A percentile compares a stretch with the other conserved stretches of the same genome.
These are phyloP conservation scores for Calamus simplicifolius DNA, from an alignment of 176 grass and related monocot genomes.

Conservation along the genomic window DNA sequence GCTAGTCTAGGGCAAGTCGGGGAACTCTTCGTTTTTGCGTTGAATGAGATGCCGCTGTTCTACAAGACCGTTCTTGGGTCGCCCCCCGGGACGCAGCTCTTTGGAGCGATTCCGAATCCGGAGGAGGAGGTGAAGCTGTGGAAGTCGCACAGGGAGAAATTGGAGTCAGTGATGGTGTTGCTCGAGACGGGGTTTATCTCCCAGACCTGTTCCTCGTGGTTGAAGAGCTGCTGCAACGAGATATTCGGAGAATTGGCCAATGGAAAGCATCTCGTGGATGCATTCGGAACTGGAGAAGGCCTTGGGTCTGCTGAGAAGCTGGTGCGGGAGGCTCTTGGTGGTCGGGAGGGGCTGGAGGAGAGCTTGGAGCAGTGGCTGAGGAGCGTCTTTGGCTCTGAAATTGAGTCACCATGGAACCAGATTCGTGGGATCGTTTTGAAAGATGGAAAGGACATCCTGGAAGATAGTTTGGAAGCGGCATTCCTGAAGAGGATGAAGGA, in stretches of 20 bases:
- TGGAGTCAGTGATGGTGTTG: slow-evolving; percentile 75
- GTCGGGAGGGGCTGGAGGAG: slow-evolving; percentile 54
- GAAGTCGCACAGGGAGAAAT: slow-evolving; percentile 76
- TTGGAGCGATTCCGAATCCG: slow-evolving; percentile 85
- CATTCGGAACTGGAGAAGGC: slow-evolving; percentile 53
- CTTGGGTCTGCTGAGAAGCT: slow-evolving; percentile 62
- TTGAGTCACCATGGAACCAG: slow-evolving; percentile 92
- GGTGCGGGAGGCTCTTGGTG: slow-evolving; percentile 56
- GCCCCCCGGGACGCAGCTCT: slow-evolving; percentile 70
- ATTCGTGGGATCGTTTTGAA: slow-evolving; percentile 80
- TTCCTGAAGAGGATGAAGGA: slow-evolving; percentile 75
- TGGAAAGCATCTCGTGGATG: slow-evolving; percentile 47
- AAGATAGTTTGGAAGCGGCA: slow-evolving; percentile 74
- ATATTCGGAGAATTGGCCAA: slow-evolving; percentile 55
- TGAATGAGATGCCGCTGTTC: slow-evolving; percentile 80
- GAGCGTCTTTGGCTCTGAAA: slow-evolving; percentile 81
- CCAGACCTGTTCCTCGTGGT: slow-evolving; percentile 55
- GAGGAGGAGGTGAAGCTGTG: slow-evolving; percentile 69
- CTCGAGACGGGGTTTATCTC: slow-evolving; percentile 60
- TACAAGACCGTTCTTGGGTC: slow-evolving; percentile 79
- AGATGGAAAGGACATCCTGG: slow-evolving; percentile 80
- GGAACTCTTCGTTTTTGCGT: slow-evolving; percentile 74
- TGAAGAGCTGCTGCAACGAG: slow-evolving; percentile 61
- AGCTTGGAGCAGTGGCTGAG: slow-evolving; percentile 90
- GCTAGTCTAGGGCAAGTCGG: slow-evolving; percentile 68